phyloP scores from a whole-genome alignment of 1,139 yeast genomes.

The Pneumocystis sp. region DNA sequence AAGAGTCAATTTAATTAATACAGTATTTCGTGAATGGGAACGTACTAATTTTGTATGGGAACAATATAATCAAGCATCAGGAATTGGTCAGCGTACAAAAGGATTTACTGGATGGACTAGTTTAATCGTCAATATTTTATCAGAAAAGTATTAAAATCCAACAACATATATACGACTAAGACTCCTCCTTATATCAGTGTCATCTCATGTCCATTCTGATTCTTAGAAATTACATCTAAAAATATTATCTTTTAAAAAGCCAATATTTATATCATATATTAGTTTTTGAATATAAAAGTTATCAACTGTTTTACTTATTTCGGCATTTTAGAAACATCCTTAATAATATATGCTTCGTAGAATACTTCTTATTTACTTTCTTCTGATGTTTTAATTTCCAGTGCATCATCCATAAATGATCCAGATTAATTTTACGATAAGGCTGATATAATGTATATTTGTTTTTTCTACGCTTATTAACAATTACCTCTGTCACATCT shows the following conservation, averaged over 20 bases:
- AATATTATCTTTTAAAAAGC: background rate
- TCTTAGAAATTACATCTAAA: background rate
- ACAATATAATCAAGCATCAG: slow-evolving; percentile 67
- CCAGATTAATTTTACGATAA: background rate
- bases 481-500: background rate
- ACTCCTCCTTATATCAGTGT: no score
- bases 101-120: slow-evolving; percentile 95
- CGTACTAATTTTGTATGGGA: slow-evolving; percentile 71
- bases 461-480: background rate
- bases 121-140: slow-evolving; percentile 62
- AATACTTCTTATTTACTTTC: background rate
- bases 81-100: slow-evolving; percentile 66
- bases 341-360: background rate
- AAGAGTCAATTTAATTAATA: slow-evolving; percentile 51
- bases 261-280: background rate
- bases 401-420: background rate
- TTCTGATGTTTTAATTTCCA: background rate
- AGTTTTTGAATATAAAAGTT: background rate
- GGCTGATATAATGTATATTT: background rate
- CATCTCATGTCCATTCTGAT: no score
- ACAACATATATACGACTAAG: background rate
- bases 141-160: slow-evolving; percentile 8
- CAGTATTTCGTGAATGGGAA: slow-evolving; percentile 53
- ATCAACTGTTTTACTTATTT: background rate
- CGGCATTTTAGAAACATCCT: background rate